Evolutionary conservation across 2,329 filamentous ascomycete genomes (phyloP).

Genomic region (Apiospora rasikravindrae): DNA sequence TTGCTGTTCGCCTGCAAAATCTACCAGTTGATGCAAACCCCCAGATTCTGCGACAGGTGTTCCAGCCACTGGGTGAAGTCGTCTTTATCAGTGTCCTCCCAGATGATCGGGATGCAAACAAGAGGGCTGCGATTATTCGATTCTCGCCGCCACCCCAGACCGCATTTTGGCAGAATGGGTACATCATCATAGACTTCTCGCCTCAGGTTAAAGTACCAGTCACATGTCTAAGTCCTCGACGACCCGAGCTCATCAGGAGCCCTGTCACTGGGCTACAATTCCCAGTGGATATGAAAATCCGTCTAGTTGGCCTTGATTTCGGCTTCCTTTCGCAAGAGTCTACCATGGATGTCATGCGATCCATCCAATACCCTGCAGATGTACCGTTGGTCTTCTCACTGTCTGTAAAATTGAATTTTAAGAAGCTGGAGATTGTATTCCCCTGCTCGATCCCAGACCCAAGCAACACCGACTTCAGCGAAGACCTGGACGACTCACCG

Average conservation of each 20-base stretch:
- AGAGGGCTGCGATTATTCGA: constrained; percentile 51
- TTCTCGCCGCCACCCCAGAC: constrained; percentile 62
- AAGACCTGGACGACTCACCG: constrained; percentile 7
- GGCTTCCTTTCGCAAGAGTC: constrained; percentile 61
- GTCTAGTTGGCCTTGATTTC: constrained; percentile 60
- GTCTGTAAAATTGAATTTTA: constrained; percentile 45
- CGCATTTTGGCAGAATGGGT: constrained; percentile 55
- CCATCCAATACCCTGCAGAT: constrained; percentile 32
- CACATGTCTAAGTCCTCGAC: background rate
- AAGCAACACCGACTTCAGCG: constrained; percentile 20
- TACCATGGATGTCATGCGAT: constrained; percentile 65
- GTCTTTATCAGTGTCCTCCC: constrained; percentile 62
- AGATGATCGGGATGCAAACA: constrained; percentile 42
- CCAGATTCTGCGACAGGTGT: constrained; percentile 55
- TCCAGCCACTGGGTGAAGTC: constrained; percentile 59
- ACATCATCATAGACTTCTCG: constrained; percentile 26
- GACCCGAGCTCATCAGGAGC: constrained; percentile 32
- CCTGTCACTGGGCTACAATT: constrained; percentile 39
- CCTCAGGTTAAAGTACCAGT: constrained; percentile 26
- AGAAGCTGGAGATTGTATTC: constrained; percentile 49
- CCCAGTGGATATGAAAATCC: constrained; percentile 46
- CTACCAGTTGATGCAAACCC: constrained; percentile 45
- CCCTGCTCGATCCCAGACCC: constrained; percentile 33
- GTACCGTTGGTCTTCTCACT: constrained; percentile 37
- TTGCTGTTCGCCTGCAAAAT: constrained; percentile 39